Base-by-base conservation (phyloP, 371 early-diverging fungal species). In the Circinella umbellata region DNA sequence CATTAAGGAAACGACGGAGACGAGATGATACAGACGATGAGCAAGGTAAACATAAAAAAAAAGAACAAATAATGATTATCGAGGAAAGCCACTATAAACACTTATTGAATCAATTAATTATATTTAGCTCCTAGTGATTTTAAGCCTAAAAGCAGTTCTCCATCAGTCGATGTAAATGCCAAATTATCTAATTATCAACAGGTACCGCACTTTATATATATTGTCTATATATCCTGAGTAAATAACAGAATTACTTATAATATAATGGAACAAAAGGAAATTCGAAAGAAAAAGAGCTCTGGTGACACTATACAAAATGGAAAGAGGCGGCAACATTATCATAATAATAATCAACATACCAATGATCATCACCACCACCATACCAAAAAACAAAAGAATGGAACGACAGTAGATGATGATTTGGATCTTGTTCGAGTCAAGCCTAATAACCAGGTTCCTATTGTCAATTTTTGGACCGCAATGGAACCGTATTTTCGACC, bases 401-500 rank as follows among this genome's bases (percentile, higher is more conserved):
- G 36, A 13, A 1, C 60, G 9, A 27, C 14, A 34, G 47, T 54
- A 37, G 65, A 70, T 37, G 74, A 79, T 20, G 81, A 83, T 5
- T 55, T 77, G 17, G 84, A 84, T 36, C 76, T 81, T 61, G 69
- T 80, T 8, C 73, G 84, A 27, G 80, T 81, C 36, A 84, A 84
- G 69, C 76, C 80, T 1, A 76, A 78, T 63, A 76, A 93, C 70
- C 96, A 95, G 76, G 88, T 95, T 14, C 92, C 94, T 6, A 89
- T 94, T 38, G 79, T 86, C 17, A 89, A 90, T 4, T 97, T 93
- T 73, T 95, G 93, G 92, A 69, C 84, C 7, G 91, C 92, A 11
- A 77, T 92, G 64, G 97, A 97, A 38, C 94, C 94, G 64, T 96
- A 91, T 74, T 94, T 95, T 71, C 81, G 94, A 5, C 84, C 84